Base-by-base conservation (phyloP, 164 flowering plant genomes). In the Tetrastigma voinierianum region DNA sequence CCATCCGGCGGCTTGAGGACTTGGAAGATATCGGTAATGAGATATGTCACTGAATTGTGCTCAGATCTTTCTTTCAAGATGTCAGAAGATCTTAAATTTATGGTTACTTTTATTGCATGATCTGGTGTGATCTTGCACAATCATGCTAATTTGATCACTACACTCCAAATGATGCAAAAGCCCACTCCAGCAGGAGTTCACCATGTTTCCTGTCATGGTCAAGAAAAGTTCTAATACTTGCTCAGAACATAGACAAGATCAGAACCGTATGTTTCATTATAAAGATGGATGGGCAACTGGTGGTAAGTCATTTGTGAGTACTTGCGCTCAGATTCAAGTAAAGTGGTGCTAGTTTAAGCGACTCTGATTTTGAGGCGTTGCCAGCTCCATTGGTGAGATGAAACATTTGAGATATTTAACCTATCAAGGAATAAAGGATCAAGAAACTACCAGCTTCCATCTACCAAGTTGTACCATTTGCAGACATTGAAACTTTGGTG, bases 51-150 rank as follows among this genome's bases (percentile, higher is more conserved):
- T 21, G 59, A 52, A 7, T 54, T 77, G 20, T 11, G 62, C 6
- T 18, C n/a, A 62, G 68, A 6, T 65, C 61, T 0, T 70, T 79
- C 43, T 70, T 79, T 23, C 67, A 79, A 73, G 71, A 70, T 16
- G 56, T 32, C 2, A 12, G 23, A 44, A 51, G 10, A 51, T 20
- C 40, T 52, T 40, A 48, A 4, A 0, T 11, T 21, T 9, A 49
- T 61, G 1, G 10, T n/a, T 12, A 18, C 11, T 3, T 71, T 64
- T 61, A 13, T 72, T 79, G 77, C 79, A 75, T 60, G 74, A 70
- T 23, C 55, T 64, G 0, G 25, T 70, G 43, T 59, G 69, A 74
- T 57, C 69, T 77, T 11, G 73, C 73, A 0, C 19, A 9, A 7
- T 58, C 32, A 8, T 66, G 59, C 1, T 13, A 14, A 40, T 24